A percentile compares a stretch with the other conserved stretches of the same genome.
These are phyloP conservation scores for Scheffersomyces ergatensis DNA, from an alignment of 805 yeast species.

Conservation along the genomic window DNA sequence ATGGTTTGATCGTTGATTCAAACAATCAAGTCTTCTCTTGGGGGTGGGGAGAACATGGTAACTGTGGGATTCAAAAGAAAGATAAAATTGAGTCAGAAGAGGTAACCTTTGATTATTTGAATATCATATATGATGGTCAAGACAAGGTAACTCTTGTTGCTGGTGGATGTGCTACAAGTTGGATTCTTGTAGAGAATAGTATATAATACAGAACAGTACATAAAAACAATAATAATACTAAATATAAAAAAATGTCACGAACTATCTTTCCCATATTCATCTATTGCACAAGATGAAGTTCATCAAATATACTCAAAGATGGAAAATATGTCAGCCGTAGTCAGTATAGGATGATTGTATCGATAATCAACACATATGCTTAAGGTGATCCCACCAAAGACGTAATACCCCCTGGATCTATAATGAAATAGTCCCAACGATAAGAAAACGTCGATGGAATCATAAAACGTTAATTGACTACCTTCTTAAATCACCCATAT, in stretches of 20 bases:
- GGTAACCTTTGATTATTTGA: constrained; percentile 37
- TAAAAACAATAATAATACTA: neutral
- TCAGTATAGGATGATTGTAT: constrained; percentile 65
- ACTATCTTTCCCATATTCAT: constrained; percentile 78
- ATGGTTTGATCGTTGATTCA: constrained; percentile 51
- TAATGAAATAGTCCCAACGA: neutral
- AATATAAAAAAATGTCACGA: constrained; percentile 52
- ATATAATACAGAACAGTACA: no score
- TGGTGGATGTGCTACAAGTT: constrained; percentile 71
- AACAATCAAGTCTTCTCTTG: constrained; percentile 57
- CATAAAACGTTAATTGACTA: constrained; percentile 5
- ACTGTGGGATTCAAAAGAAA: constrained; percentile 58
- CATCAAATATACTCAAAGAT: constrained; percentile 46
- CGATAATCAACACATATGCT: constrained; percentile 27
- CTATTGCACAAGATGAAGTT: constrained; percentile 37
- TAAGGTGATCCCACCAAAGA: neutral
- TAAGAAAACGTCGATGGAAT: constrained; percentile 3
- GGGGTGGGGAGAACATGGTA: constrained; percentile 99
- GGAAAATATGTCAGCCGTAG: constrained; percentile 79
- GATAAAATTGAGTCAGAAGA: constrained; percentile 10
- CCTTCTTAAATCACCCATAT: constrained; percentile 11
- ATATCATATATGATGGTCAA: constrained; percentile 23
- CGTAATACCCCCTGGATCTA: neutral
- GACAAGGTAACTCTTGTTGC: constrained; percentile 29
- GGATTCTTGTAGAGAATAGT: constrained; percentile 40